Evolutionary conservation across 805 yeast genomes (phyloP).

Genomic region (Komagataella kurtzmanii): DNA sequence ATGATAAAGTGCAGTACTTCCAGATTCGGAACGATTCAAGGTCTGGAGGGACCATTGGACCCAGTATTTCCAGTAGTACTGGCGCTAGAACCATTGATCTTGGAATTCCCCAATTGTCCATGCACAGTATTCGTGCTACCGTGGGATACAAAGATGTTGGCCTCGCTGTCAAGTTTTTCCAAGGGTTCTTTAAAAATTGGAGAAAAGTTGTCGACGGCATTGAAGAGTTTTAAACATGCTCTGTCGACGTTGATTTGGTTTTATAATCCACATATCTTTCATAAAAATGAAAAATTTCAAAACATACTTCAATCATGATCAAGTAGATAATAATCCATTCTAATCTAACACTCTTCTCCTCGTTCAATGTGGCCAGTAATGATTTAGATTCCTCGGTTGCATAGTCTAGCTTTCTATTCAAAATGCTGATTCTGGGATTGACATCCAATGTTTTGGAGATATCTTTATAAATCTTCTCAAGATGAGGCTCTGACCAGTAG

Average conservation of each 20-base stretch:
- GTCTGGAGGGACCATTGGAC: slow-evolving; percentile 87
- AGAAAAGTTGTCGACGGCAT: slow-evolving; percentile 39
- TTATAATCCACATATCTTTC: slow-evolving; percentile 25
- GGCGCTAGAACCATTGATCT: slow-evolving; percentile 70
- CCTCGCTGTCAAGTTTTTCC: slow-evolving; percentile 58
- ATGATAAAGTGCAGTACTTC: slow-evolving; percentile 62
- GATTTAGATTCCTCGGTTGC: slow-evolving; percentile 83
- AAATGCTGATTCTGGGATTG: slow-evolving; percentile 58
- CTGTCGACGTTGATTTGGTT: neutral
- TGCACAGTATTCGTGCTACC: slow-evolving; percentile 80
- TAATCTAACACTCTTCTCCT: slow-evolving; percentile 58
- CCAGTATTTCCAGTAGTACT: slow-evolving; percentile 44
- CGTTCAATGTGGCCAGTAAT: slow-evolving; percentile 59
- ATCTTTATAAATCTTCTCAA: slow-evolving; percentile 63
- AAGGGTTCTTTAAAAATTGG: slow-evolving; percentile 60
- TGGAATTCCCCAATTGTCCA: slow-evolving; percentile 73
- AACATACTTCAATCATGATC: slow-evolving; percentile 74
- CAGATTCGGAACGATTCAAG: slow-evolving; percentile 78
- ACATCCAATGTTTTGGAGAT: slow-evolving; percentile 67
- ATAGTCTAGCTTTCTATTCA: slow-evolving; percentile 80
- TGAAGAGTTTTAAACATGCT: slow-evolving; percentile 26
- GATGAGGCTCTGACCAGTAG: slow-evolving; percentile 84
- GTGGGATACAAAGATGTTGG: slow-evolving; percentile 71
- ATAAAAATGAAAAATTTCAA: slow-evolving; percentile 66
- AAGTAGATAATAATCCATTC: slow-evolving; percentile 84